Evolutionary conservation across 306 rosid genomes (phyloP).

Genomic region (Psophocarpus tetragonolobus): DNA sequence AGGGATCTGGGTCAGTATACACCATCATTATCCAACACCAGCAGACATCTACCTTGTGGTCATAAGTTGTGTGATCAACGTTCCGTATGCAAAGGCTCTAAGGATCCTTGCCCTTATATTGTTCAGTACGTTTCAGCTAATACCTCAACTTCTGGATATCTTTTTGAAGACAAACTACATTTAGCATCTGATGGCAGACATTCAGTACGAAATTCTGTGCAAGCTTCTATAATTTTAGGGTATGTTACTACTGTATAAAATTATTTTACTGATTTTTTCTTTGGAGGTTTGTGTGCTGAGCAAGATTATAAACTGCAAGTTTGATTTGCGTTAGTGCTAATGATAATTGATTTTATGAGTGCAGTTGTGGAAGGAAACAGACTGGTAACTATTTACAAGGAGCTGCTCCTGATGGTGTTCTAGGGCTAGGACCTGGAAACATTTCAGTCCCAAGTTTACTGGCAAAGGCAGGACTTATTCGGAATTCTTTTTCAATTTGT

Average conservation of each 20-base stretch:
- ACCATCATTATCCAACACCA: constrained; percentile 72
- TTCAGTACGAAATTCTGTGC: constrained; percentile 45
- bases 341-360: constrained; percentile 21
- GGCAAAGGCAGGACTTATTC: constrained; percentile 60
- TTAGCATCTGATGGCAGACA: constrained; percentile 51
- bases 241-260: constrained; percentile 27
- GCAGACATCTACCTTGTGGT: constrained; percentile 72
- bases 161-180: constrained; percentile 77
- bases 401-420: constrained; percentile 69
- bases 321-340: neutral
- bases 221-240: constrained; percentile 79
- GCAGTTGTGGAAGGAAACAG: constrained; percentile 70
- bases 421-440: constrained; percentile 72
- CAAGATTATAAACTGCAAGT: neutral
- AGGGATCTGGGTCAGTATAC: constrained; percentile 76
- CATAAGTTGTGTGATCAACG: constrained; percentile 60
- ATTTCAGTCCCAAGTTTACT: constrained; percentile 67
- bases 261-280: neutral
- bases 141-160: constrained; percentile 80
- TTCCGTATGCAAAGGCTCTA: constrained; percentile 56
- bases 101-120: constrained; percentile 67
- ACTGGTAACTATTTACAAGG: constrained; percentile 62
- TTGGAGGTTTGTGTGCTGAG: neutral
- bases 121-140: constrained; percentile 46
- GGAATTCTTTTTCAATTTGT: constrained; percentile 60